phyloP scores from a whole-genome alignment of 176 grass and related monocot species.

The Carex littledalei region DNA sequence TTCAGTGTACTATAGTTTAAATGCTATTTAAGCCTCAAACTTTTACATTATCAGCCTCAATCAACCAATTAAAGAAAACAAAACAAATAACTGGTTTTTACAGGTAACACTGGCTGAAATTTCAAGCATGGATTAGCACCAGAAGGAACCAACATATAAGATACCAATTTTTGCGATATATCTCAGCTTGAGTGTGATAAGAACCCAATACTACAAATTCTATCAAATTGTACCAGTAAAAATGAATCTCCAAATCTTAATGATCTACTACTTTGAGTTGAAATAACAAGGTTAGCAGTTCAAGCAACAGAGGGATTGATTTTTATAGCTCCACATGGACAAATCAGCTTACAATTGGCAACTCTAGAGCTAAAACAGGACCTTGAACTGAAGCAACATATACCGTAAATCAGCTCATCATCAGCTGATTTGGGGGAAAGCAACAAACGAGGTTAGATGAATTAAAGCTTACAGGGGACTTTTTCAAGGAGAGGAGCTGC shows the following conservation, averaged over 20 bases:
- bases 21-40: neutral
- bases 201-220: neutral
- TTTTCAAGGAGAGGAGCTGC: slow-evolving; percentile 43
- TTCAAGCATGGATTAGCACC: neutral
- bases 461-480: slow-evolving; percentile 28
- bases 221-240: neutral
- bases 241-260: neutral
- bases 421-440: neutral
- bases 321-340: neutral
- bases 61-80: neutral
- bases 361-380: neutral
- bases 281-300: neutral
- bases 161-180: neutral
- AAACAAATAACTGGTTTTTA: neutral
- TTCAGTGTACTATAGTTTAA: neutral
- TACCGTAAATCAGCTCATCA: too few species aligned
- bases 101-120: neutral
- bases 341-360: neutral
- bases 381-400: neutral
- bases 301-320: neutral
- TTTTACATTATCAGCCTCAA: neutral
- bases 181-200: neutral
- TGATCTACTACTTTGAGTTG: neutral
- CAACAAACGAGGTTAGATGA: neutral
- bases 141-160: neutral